Percentiles rank a stretch among this genome's conserved stretches.
These are phyloP conservation scores for Excoecaria agallocha DNA, from an alignment of 345 rosid genomes.

Conservation along the genomic window DNA sequence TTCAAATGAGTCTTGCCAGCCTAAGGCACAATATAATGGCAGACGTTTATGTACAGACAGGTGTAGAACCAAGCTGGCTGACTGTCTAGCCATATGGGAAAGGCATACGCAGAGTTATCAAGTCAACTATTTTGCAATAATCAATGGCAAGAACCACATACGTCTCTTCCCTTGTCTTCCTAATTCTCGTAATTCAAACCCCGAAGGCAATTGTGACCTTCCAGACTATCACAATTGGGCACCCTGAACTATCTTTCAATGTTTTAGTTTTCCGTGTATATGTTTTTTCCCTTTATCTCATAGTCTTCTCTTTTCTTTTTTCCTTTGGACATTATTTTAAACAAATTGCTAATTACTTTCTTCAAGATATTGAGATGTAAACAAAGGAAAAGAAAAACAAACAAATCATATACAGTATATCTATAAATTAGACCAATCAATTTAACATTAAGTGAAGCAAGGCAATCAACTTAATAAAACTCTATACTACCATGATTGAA, in stretches of 20 bases:
- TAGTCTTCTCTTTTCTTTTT: neutral
- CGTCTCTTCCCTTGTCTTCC: neutral
- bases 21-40: neutral
- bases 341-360: neutral
- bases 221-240: neutral
- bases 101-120: neutral
- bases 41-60: neutral
- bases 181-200: neutral
- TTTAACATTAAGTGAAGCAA: neutral
- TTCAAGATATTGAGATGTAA: neutral
- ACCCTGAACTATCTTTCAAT: neutral
- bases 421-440: neutral
- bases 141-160: neutral
- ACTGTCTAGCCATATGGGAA: neutral
- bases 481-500: slow-evolving; percentile 56
- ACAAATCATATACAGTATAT: neutral
- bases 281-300: neutral
- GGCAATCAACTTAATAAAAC: slow-evolving; percentile 2
- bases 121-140: neutral
- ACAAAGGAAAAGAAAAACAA: neutral
- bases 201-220: neutral
- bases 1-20: neutral
- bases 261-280: neutral
- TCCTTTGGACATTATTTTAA: neutral
- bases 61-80: neutral